Evolutionary conservation across 202 grass and related monocot genomes (phyloP).

Genomic region (Tripidium arundinaceum): DNA sequence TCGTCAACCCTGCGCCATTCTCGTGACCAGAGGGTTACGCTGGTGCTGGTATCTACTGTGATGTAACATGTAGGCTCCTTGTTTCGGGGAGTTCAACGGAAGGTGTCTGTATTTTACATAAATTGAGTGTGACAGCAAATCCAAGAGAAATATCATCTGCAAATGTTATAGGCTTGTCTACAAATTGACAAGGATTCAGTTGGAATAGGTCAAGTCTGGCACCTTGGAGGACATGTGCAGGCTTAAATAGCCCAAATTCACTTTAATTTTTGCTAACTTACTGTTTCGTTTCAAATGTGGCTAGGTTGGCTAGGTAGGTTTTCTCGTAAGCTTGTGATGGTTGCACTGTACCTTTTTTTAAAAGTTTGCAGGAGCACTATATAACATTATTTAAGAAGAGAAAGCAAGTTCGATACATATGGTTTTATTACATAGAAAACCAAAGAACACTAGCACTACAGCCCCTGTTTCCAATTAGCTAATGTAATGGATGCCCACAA

Average conservation of each 20-base stretch:
- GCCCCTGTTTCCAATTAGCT: neutral
- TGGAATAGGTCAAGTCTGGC: neutral
- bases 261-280: neutral
- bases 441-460: neutral
- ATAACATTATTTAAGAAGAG: neutral
- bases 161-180: neutral
- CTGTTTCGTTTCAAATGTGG: neutral
- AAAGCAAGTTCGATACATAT: neutral
- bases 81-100: neutral
- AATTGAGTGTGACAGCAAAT: neutral
- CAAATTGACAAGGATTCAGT: neutral
- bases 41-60: constrained; percentile 2
- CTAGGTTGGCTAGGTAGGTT: neutral
- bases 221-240: neutral
- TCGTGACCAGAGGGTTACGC: neutral
- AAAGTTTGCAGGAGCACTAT: neutral
- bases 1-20: constrained; percentile 46
- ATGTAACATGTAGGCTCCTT: constrained; percentile 30
- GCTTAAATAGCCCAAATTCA: neutral
- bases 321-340: neutral
- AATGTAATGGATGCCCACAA: constrained; percentile 39
- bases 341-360: too few species aligned
- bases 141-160: neutral
- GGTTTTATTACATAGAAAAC: neutral
- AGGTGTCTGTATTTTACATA: constrained; percentile 1